A percentile compares a stretch with the other conserved stretches of the same genome.
phyloP scores from a whole-genome alignment of 1,284 basidiomycete genomes.

The Microbotryum scabiosae region DNA sequence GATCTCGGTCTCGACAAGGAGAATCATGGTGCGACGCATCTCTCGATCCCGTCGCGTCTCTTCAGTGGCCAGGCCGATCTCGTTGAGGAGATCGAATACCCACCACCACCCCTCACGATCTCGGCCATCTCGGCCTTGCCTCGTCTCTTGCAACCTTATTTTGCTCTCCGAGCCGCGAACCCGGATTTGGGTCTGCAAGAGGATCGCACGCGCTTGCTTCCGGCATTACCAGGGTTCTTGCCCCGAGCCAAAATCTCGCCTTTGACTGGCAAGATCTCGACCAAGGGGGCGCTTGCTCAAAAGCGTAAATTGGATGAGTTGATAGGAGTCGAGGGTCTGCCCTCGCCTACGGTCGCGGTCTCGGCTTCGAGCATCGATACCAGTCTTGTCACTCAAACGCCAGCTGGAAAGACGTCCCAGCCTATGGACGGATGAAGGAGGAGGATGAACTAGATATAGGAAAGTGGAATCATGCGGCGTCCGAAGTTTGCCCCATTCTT shows the following conservation, averaged over 20 bases:
- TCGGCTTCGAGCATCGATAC: too few species aligned
- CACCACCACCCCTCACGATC: constrained; percentile 65
- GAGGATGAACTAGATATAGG: too few species aligned
- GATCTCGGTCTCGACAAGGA: constrained; percentile 84
- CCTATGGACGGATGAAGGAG: too few species aligned
- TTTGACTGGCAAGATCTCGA: constrained; percentile 14
- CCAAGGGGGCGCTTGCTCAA: constrained; percentile 10
- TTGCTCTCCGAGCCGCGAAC: constrained; percentile 16
- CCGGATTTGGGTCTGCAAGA: constrained; percentile 27
- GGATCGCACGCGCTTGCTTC: constrained; percentile 8
- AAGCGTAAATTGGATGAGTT: too few species aligned
- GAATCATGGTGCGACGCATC: constrained; percentile 58
- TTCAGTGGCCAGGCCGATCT: constrained; percentile 56
- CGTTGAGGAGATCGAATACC: constrained; percentile 46
- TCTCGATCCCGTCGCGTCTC: constrained; percentile 69
- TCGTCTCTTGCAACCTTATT: constrained; percentile 72
- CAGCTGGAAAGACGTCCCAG: too few species aligned
- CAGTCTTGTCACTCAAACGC: too few species aligned
- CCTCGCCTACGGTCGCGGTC: too few species aligned
- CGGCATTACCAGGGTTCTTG: constrained; percentile 3
- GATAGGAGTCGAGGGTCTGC: too few species aligned
- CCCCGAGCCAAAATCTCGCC: constrained; percentile 22
- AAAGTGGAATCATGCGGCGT: too few species aligned
- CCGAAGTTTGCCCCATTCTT: too few species aligned
- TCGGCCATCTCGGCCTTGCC: constrained; percentile 65